phyloP scores from a whole-genome alignment of 1,139 yeast genomes.

The Eremothecium cymbalariae region DNA sequence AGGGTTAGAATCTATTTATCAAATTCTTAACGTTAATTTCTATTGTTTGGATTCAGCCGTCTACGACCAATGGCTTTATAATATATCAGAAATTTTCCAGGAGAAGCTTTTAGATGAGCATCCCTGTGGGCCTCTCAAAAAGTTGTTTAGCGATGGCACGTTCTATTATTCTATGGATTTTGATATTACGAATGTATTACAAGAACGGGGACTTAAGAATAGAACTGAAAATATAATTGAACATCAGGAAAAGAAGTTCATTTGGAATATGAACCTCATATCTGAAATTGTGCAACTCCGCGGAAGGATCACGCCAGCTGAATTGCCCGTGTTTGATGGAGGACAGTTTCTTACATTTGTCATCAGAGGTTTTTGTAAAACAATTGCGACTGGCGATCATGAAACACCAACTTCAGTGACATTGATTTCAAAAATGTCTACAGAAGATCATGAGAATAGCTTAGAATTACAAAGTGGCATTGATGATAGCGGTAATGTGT shows the following conservation, averaged over 20 bases:
- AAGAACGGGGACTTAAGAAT: constrained; percentile 42
- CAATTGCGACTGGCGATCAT: constrained; percentile 32
- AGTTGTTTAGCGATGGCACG: constrained; percentile 51
- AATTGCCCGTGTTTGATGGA: constrained; percentile 44
- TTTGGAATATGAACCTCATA: constrained; percentile 60
- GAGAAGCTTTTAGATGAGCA: constrained; percentile 39
- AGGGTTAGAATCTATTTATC: constrained; percentile 44
- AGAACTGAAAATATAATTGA: constrained; percentile 37
- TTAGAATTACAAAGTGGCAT: constrained; percentile 58
- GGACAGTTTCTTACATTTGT: constrained; percentile 52
- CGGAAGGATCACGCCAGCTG: constrained; percentile 43
- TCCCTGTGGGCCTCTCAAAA: constrained; percentile 53
- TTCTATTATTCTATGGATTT: constrained; percentile 60
- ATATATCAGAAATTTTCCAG: constrained; percentile 27
- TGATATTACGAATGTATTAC: constrained; percentile 55
- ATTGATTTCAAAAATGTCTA: constrained; percentile 58
- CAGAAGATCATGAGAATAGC: constrained; percentile 50
- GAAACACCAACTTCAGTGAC: constrained; percentile 44
- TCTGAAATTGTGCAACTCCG: constrained; percentile 54
- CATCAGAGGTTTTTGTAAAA: constrained; percentile 58
- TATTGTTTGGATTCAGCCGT: constrained; percentile 52
- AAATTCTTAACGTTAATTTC: constrained; percentile 52
- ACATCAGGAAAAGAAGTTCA: constrained; percentile 45
- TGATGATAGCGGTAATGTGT: constrained; percentile 62
- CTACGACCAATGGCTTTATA: constrained; percentile 38